phyloP scores from a whole-genome alignment of 2,329 filamentous ascomycete genomes.

The Botryotinia narcissicola region DNA sequence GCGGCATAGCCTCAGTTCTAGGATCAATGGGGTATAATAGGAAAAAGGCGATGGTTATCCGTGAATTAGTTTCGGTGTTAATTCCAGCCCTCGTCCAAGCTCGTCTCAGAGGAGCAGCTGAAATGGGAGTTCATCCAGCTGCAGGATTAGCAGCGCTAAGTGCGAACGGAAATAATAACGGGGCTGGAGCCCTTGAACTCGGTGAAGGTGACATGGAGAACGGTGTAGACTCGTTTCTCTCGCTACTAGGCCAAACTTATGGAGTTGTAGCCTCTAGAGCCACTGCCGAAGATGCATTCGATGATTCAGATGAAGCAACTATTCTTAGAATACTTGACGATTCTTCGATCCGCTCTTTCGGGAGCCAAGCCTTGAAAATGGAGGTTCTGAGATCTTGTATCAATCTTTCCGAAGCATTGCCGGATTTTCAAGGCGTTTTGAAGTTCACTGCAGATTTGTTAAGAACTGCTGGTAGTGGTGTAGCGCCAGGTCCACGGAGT shows the following conservation, averaged over 20 bases:
- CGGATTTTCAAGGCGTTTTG: slow-evolving; percentile 87
- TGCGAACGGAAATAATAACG: slow-evolving; percentile 48
- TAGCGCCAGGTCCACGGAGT: slow-evolving; percentile 68
- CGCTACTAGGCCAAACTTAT: slow-evolving; percentile 60
- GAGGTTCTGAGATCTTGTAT: slow-evolving; percentile 88
- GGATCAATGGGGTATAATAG: slow-evolving; percentile 75
- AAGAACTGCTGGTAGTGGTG: slow-evolving; percentile 75
- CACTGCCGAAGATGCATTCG: slow-evolving; percentile 24
- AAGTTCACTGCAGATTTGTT: slow-evolving; percentile 82
- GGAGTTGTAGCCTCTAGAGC: slow-evolving; percentile 50
- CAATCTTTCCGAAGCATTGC: slow-evolving; percentile 88
- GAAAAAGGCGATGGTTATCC: slow-evolving; percentile 87
- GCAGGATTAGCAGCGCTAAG: slow-evolving; percentile 75
- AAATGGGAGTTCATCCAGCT: slow-evolving; percentile 91
- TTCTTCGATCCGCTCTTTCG: slow-evolving; percentile 63
- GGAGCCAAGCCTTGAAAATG: slow-evolving; percentile 76
- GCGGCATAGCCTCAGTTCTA: slow-evolving; percentile 84
- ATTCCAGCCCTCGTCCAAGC: slow-evolving; percentile 86
- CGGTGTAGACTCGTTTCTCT: slow-evolving; percentile 63
- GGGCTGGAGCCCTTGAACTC: slow-evolving; percentile 57
- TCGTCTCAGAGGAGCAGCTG: slow-evolving; percentile 88
- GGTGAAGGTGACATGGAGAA: slow-evolving; percentile 63
- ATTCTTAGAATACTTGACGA: slow-evolving; percentile 59
- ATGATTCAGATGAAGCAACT: slow-evolving; percentile 53
- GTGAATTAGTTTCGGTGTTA: slow-evolving; percentile 78